A percentile compares a stretch with the other conserved stretches of the same genome.
These are phyloP conservation scores for Aspergillus terreus DNA, from an alignment of 2,329 filamentous ascomycete genomes.

Conservation along the genomic window DNA sequence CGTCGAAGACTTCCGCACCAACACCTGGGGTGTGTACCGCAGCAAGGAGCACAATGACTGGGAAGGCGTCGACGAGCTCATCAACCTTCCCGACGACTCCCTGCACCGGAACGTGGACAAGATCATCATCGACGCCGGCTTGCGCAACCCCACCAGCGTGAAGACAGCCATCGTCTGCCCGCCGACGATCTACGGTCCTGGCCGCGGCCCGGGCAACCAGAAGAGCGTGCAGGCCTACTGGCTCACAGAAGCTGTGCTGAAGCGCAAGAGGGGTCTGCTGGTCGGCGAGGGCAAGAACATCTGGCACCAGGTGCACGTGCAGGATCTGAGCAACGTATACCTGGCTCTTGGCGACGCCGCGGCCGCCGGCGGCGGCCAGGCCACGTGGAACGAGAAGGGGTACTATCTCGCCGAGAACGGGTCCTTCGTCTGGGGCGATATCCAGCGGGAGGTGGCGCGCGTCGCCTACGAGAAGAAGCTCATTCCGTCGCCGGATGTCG, in stretches of 20 bases:
- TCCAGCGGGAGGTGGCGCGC: slow-evolving; percentile 33
- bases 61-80: slow-evolving; percentile 40
- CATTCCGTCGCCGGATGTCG: slow-evolving; percentile 40
- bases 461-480: slow-evolving; percentile 54
- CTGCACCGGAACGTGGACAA: slow-evolving; percentile 40
- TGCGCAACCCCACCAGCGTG: slow-evolving; percentile 24
- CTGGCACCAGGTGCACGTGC: slow-evolving; percentile 41
- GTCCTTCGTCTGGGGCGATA: slow-evolving; percentile 38
- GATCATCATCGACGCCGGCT: slow-evolving; percentile 31
- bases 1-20: slow-evolving; percentile 38
- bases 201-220: slow-evolving; percentile 34
- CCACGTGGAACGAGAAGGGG: slow-evolving; percentile 42
- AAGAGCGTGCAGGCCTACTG: slow-evolving; percentile 42
- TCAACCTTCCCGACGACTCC: slow-evolving; percentile 39
- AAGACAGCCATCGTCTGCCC: slow-evolving; percentile 40
- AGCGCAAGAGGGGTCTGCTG: slow-evolving; percentile 36
- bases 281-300: slow-evolving; percentile 38
- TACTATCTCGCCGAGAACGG: slow-evolving; percentile 49
- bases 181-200: slow-evolving; percentile 40
- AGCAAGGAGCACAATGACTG: slow-evolving; percentile 46
- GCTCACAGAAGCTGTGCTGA: slow-evolving; percentile 34
- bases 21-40: slow-evolving; percentile 38
- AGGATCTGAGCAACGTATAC: slow-evolving; percentile 39
- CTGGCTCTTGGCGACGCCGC: slow-evolving; percentile 37
- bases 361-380: slow-evolving; percentile 34